Base-by-base conservation (phyloP, 345 rosid species). In the Aethionema arabicum region DNA sequence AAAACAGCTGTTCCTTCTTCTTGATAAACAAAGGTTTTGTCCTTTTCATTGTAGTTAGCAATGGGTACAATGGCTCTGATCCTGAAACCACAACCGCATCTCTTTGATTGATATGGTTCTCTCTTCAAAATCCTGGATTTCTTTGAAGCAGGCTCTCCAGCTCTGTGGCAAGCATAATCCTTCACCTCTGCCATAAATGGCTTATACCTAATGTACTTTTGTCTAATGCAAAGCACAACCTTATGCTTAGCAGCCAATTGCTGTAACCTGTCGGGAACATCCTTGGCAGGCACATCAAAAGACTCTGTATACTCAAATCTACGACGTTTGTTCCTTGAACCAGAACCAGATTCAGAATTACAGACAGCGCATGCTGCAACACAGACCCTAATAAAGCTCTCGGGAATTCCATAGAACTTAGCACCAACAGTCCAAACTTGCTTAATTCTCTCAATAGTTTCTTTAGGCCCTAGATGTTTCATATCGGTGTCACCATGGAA, bases 141-240 rank as follows among this genome's bases (percentile, higher is more conserved):
- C 86, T 90, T 90, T 0, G 84, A 79, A 0, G 75, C 85, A 3
- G 97, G 99, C 76, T 93, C 95, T 12, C 99, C 97, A 13, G 99
- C 99, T 75, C 99, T 81, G 38, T 93, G 99, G 66, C 99, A 93
- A n/a, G 99, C 99, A 76, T 93, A 93, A 79, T 93, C 99, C 78
- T 90, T 93, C 53, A 93, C 99, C 79, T 93, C 99, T 0, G 99
- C 99, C 97, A 93, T 90, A 69, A 93, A 93, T 0, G 99, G 97
- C 76, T 93, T 93, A 73, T 87, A 85, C 86, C 99, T 78, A 51
- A 87, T 90, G 65, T 93, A 93, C 79, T 93, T 93, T 77, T 93
- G 99, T 74, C 99, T 87, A 75, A 93, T 93, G 44, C 99, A 93
- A 14, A 93, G 90, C 59, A 93, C 99, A 40, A 93, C 99, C 78